phyloP scores from a whole-genome alignment of 768 basidiomycete species.

The Tylopilus felleus region DNA sequence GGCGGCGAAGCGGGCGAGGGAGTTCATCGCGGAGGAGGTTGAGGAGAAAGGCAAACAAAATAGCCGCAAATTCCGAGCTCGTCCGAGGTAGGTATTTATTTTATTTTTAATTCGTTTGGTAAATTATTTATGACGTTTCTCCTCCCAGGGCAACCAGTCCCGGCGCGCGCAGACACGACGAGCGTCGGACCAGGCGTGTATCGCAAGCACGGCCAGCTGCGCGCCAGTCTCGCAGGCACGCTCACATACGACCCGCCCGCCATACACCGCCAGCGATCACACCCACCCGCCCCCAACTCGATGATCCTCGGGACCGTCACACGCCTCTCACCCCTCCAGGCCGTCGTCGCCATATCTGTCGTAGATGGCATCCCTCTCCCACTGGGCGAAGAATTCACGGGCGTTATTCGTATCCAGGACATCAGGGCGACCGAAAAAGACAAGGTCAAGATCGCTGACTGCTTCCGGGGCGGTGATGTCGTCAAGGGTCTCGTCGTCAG shows the following conservation, averaged over 20 bases:
- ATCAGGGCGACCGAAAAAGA: constrained; percentile 89
- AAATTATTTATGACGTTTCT: constrained; percentile 36
- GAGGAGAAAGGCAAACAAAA: constrained; percentile 20
- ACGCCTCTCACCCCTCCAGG: constrained; percentile 80
- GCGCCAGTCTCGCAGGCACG: constrained; percentile 70
- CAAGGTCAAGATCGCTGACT: constrained; percentile 83
- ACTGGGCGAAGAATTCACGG: constrained; percentile 82
- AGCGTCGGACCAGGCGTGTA: constrained; percentile 66
- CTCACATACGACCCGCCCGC: constrained; percentile 42
- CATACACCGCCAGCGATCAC: constrained; percentile 64
- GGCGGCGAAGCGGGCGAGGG: constrained; percentile 60
- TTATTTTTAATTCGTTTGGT: background rate
- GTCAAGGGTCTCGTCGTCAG: constrained; percentile 82
- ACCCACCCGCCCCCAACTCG: constrained; percentile 72
- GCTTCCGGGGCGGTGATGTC: constrained; percentile 90
- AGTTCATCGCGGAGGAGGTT: constrained; percentile 44
- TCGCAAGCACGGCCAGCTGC: constrained; percentile 53
- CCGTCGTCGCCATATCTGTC: constrained; percentile 76
- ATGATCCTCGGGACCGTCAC: constrained; percentile 79
- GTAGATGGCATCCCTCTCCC: constrained; percentile 85
- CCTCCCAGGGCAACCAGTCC: constrained; percentile 79
- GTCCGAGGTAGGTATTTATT: constrained; percentile 10
- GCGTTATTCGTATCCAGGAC: constrained; percentile 86
- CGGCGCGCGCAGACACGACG: constrained; percentile 38
- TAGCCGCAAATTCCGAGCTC: constrained; percentile 24